phyloP scores from a whole-genome alignment of 2,329 filamentous ascomycete genomes.

The Paraconiothyrium brasiliense region DNA sequence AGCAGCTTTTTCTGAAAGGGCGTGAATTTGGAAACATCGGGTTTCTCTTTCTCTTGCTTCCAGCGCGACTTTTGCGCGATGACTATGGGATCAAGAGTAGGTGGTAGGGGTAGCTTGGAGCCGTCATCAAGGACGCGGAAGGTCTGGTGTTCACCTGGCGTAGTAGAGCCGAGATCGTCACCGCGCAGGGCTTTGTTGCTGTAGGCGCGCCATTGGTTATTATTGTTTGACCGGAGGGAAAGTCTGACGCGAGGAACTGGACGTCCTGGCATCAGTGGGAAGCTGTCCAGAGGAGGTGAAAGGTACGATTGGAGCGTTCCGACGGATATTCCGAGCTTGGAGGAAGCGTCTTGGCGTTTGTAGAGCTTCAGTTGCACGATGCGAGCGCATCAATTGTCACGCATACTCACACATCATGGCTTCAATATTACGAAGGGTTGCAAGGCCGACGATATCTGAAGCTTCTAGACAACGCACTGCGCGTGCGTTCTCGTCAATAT shows the following conservation, averaged over 20 bases:
- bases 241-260: slow-evolving; percentile 26
- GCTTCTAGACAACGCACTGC: slow-evolving; percentile 23
- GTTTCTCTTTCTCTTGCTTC: slow-evolving; percentile 53
- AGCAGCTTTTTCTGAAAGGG: slow-evolving; percentile 67
- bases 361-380: slow-evolving; percentile 20
- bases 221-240: slow-evolving; percentile 30
- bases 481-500: slow-evolving; percentile 37
- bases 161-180: slow-evolving; percentile 39
- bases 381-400: slow-evolving; percentile 7
- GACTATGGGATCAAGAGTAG: slow-evolving; percentile 58
- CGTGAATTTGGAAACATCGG: slow-evolving; percentile 52
- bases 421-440: slow-evolving; percentile 36
- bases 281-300: neutral
- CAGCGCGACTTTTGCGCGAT: slow-evolving; percentile 46
- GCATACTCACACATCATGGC: slow-evolving; percentile 40
- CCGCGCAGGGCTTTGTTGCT: slow-evolving; percentile 27
- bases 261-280: slow-evolving; percentile 42
- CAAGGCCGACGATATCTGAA: slow-evolving; percentile 29
- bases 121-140: slow-evolving; percentile 47
- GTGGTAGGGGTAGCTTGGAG: slow-evolving; percentile 57
- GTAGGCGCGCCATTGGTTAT: slow-evolving; percentile 23
- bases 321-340: slow-evolving; percentile 28
- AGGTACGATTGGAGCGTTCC: slow-evolving; percentile 11
- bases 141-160: slow-evolving; percentile 43
- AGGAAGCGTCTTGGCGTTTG: slow-evolving; percentile 24